These are phyloP conservation scores for Ceratocystis eucalypticola DNA, from an alignment of 2,329 filamentous ascomycete genomes.

Conservation along the genomic window DNA sequence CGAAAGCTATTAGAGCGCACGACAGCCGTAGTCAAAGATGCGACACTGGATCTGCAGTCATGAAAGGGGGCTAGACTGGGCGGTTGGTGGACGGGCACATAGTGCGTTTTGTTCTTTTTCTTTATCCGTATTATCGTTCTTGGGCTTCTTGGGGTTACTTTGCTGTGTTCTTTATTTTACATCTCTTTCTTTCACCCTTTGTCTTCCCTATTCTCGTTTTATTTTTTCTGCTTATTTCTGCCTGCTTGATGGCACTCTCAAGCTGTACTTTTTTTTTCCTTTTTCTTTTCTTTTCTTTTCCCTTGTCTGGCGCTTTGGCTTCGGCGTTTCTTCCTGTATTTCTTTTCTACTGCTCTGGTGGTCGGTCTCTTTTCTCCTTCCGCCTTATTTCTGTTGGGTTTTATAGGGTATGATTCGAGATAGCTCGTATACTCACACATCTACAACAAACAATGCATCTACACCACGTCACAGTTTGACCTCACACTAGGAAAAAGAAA, in stretches of 20 bases:
- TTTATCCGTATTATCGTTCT: background rate
- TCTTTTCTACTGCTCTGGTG: background rate
- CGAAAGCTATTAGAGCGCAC: slow-evolving; percentile 58
- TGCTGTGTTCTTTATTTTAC: slow-evolving; percentile 7
- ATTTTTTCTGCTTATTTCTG: background rate
- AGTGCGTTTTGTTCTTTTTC: background rate
- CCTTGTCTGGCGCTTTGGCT: background rate
- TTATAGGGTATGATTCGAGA: background rate
- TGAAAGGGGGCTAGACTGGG: slow-evolving; percentile 11
- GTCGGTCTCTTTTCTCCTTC: background rate
- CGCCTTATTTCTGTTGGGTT: too few species aligned
- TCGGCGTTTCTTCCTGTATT: background rate
- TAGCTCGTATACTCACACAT: background rate
- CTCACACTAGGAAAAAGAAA: background rate
- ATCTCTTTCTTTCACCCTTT: background rate
- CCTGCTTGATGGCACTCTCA: background rate
- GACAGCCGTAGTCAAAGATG: slow-evolving; percentile 50
- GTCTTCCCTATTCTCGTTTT: background rate
- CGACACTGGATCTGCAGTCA: slow-evolving; percentile 32
- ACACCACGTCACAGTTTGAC: background rate
- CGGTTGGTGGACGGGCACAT: background rate
- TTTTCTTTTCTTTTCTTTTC: background rate
- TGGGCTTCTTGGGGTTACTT: background rate
- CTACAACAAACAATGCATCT: background rate
- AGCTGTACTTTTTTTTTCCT: background rate